Evolutionary conservation across 257 asterid species (phyloP).

Genomic region (Pogostemon cablin): DNA sequence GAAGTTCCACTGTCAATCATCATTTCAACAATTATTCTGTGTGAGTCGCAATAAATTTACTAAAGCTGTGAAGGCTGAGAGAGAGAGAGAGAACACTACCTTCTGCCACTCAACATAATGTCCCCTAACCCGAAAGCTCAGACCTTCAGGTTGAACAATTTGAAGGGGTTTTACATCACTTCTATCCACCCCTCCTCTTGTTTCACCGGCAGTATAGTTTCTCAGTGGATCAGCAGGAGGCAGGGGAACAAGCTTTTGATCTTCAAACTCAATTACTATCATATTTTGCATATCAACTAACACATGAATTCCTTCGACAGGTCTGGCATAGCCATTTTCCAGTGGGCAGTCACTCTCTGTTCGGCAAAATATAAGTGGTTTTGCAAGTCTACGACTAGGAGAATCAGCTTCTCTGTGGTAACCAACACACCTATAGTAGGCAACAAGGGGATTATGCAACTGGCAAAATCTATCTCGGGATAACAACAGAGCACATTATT

Average conservation of each 20-base stretch:
- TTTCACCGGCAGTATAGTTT: slow-evolving; percentile 84
- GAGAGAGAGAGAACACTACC: slow-evolving; percentile 43
- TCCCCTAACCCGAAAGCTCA: slow-evolving; percentile 83
- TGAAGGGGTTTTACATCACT: slow-evolving; percentile 89
- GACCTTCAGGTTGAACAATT: slow-evolving; percentile 92
- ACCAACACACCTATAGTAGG: slow-evolving; percentile 81
- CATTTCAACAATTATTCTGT: slow-evolving; percentile 24
- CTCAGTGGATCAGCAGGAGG: slow-evolving; percentile 93
- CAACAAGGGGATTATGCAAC: slow-evolving; percentile 22
- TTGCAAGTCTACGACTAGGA: slow-evolving; percentile 92
- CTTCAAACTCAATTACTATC: slow-evolving; percentile 86
- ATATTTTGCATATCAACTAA: slow-evolving; percentile 92
- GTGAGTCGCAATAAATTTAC: background rate
- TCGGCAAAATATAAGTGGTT: slow-evolving; percentile 89
- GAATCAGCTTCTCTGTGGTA: slow-evolving; percentile 87
- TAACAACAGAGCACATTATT: slow-evolving; percentile 19
- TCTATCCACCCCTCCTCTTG: slow-evolving; percentile 92
- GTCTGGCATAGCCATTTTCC: slow-evolving; percentile 96
- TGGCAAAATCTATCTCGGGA: slow-evolving; percentile 2
- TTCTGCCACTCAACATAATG: slow-evolving; percentile 93
- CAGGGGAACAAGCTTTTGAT: slow-evolving; percentile 84
- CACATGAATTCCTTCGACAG: slow-evolving; percentile 90
- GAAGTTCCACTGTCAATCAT: slow-evolving; percentile 78
- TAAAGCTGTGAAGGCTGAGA: background rate
- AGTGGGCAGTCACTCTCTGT: slow-evolving; percentile 91